Conservation (phyloP, 441 rosid species). For the Kokia cookei region DNA sequence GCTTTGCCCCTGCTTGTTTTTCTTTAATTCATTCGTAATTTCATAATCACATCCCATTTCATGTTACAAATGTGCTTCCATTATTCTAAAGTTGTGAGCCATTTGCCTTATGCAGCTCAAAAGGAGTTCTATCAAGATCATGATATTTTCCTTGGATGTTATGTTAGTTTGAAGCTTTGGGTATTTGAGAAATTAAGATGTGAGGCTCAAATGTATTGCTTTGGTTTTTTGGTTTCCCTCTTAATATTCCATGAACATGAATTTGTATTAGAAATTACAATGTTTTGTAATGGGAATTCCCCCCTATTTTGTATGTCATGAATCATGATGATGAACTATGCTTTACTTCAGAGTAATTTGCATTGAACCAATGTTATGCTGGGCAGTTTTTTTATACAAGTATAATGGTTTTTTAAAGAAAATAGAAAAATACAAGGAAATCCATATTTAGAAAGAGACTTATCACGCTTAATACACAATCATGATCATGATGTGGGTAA, state of each 20-base stretch:
- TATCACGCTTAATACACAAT: too few relatives aligned
- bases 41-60: neutral
- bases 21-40: neutral
- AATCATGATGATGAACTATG: neutral
- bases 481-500: too few relatives aligned
- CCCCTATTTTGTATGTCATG: neutral
- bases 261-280: neutral
- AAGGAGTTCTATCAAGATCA: slow-evolving; percentile 74
- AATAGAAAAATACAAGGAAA: too few relatives aligned
- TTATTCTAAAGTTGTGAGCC: neutral
- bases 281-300: neutral
- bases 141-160: slow-evolving; percentile 24
- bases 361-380: neutral
- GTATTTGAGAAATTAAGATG: neutral
- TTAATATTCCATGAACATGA: neutral
- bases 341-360: neutral
- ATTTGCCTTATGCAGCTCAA: slow-evolving; percentile 52
- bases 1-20: neutral
- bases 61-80: neutral
- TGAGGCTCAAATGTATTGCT: neutral
- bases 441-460: too few relatives aligned
- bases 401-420: too few relatives aligned
- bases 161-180: neutral
- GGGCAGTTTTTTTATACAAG: neutral
- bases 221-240: neutral